These are phyloP conservation scores for Tanacetum coccineum DNA, from an alignment of 129 eudicot genomes.

Conservation along the genomic window DNA sequence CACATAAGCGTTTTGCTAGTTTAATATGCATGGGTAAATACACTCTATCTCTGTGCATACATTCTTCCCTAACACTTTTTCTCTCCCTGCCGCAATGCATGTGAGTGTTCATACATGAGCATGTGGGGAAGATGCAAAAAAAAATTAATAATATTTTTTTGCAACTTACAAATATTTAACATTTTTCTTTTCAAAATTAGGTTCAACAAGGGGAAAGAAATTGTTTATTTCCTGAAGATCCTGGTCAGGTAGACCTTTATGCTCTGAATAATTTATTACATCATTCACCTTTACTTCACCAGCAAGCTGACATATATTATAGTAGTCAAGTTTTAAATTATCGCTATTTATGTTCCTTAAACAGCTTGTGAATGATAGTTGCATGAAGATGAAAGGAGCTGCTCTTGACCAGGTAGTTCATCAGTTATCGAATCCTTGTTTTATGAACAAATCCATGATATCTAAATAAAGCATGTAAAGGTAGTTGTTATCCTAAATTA, in stretches of 20 bases:
- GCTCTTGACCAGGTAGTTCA: conserved; percentile 53
- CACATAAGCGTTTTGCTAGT: too few species aligned
- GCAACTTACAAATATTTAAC: neutral
- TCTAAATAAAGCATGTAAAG: too few species aligned
- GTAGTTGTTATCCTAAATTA: too few species aligned
- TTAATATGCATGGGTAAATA: neutral
- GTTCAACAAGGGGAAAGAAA: conserved; percentile 79
- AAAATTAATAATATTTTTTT: neutral
- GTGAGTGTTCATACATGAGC: conserved; percentile 29
- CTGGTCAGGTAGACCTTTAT: conserved; percentile 75
- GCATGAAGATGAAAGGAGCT: conserved; percentile 72
- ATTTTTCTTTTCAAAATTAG: conserved; percentile 25
- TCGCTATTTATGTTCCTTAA: conserved; percentile 22
- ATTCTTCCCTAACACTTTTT: conserved; percentile 14
- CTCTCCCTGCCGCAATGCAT: conserved; percentile 27
- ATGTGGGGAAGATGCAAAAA: conserved; percentile 21
- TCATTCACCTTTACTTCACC: conserved; percentile 2
- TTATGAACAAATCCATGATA: neutral
- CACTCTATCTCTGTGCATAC: too few species aligned
- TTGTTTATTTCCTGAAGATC: conserved; percentile 94
- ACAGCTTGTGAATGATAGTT: conserved; percentile 77
- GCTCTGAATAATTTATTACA: conserved; percentile 5
- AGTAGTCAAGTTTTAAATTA: conserved; percentile 26
- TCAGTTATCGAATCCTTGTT: neutral
- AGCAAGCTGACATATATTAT: conserved; percentile 30